Conservation (phyloP, 371 early-diverging fungal genomes). For the Mucor sp. region DNA sequence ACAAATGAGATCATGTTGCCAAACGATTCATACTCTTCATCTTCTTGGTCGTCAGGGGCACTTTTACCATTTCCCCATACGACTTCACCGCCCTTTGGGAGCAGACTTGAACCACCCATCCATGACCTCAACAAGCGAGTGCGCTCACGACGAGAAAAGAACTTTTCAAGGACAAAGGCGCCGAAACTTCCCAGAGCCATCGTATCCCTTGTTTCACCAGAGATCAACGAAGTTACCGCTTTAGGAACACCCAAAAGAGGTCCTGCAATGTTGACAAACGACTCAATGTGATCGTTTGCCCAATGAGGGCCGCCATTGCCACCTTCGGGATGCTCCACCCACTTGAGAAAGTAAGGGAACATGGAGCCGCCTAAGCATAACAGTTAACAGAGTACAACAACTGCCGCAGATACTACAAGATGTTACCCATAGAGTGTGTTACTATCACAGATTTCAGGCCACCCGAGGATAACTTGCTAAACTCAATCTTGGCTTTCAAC, state of each 20-base stretch:
- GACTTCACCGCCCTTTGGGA: constrained; percentile 87
- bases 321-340: constrained; percentile 80
- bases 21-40: constrained; percentile 31
- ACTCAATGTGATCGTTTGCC: constrained; percentile 82
- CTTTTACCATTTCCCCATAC: constrained; percentile 76
- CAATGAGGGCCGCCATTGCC: constrained; percentile 80
- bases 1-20: constrained; percentile 48
- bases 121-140: constrained; percentile 82
- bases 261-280: constrained; percentile 87
- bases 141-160: constrained; percentile 82
- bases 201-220: constrained; percentile 89
- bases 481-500: constrained; percentile 79
- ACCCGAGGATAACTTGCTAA: constrained; percentile 43
- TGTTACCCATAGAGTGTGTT: constrained; percentile 65
- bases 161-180: constrained; percentile 80
- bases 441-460: constrained; percentile 70
- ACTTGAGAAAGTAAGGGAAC: constrained; percentile 87
- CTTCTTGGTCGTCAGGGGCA: constrained; percentile 69
- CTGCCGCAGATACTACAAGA: too few species aligned
- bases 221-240: constrained; percentile 73
- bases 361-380: constrained; percentile 22
- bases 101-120: constrained; percentile 76
- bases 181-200: constrained; percentile 81
- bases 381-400: neutral
- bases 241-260: constrained; percentile 92